Conservation (phyloP, 2,329 filamentous ascomycete genomes). For the Lachnellula hyalina region DNA sequence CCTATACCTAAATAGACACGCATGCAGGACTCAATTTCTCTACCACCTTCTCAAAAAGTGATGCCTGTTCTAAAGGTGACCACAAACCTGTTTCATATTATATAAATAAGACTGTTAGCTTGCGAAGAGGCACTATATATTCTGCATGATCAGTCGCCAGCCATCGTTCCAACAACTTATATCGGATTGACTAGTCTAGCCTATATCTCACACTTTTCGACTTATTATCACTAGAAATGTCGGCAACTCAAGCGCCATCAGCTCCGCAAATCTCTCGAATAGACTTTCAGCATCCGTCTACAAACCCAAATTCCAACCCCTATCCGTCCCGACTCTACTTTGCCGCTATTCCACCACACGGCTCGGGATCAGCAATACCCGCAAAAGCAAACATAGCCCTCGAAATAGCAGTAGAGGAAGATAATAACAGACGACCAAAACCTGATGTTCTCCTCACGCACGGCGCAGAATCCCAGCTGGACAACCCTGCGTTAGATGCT, state of each 20-base stretch:
- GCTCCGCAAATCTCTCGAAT: conserved; percentile 2
- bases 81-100: not conserved
- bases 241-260: conserved; percentile 1
- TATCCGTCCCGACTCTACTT: conserved; percentile 2
- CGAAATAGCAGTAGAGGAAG: conserved; percentile 1
- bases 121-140: not conserved
- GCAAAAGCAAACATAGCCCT: conserved; percentile 1
- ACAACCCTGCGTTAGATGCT: conserved; percentile 1
- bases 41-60: not conserved
- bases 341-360: not conserved
- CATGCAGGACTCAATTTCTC: not conserved
- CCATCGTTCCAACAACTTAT: not conserved
- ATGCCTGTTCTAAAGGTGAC: not conserved
- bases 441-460: conserved; percentile 4
- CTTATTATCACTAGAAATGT: conserved; percentile 1
- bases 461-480: conserved; percentile 3
- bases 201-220: not conserved
- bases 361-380: conserved; percentile 3
- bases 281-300: conserved; percentile 1
- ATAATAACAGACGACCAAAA: not conserved
- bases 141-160: not conserved
- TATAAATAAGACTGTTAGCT: not conserved
- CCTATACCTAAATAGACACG: not conserved
- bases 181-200: not conserved
- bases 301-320: not conserved